These are phyloP conservation scores for Fusarium sp. DNA, from an alignment of 2,329 filamentous ascomycete genomes.

Conservation along the genomic window DNA sequence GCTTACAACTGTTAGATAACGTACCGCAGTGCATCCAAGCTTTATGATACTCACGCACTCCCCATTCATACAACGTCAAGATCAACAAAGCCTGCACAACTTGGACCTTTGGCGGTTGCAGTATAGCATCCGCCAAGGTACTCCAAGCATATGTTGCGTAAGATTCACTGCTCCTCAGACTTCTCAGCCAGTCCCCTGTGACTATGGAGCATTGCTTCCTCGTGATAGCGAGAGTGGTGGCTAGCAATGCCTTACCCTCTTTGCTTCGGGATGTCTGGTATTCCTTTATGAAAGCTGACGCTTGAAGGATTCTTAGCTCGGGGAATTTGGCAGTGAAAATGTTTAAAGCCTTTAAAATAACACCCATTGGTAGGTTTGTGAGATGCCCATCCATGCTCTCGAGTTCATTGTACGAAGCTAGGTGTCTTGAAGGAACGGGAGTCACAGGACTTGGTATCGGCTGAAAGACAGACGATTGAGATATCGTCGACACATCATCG, in stretches of 20 bases:
- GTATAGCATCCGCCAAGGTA: constrained; percentile 26
- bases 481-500: neutral
- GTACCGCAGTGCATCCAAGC: constrained; percentile 57
- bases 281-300: constrained; percentile 49
- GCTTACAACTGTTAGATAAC: rapidly evolving
- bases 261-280: constrained; percentile 34
- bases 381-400: constrained; percentile 46
- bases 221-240: constrained; percentile 34
- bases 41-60: constrained; percentile 56
- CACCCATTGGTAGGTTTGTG: constrained; percentile 38
- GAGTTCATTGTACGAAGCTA: neutral
- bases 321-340: constrained; percentile 53
- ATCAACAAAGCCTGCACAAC: constrained; percentile 57
- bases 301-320: constrained; percentile 52
- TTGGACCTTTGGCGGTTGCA: constrained; percentile 41
- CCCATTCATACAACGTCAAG: constrained; percentile 58
- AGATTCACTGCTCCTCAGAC: constrained; percentile 12
- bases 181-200: constrained; percentile 23
- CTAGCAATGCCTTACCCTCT: constrained; percentile 46
- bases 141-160: constrained; percentile 36
- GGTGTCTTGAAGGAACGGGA: neutral
- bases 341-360: constrained; percentile 51
- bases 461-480: neutral
- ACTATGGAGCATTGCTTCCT: constrained; percentile 34
- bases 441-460: constrained; percentile 4